phyloP scores from a whole-genome alignment of 2,329 filamentous ascomycete species.

The Calonectria naviculata region DNA sequence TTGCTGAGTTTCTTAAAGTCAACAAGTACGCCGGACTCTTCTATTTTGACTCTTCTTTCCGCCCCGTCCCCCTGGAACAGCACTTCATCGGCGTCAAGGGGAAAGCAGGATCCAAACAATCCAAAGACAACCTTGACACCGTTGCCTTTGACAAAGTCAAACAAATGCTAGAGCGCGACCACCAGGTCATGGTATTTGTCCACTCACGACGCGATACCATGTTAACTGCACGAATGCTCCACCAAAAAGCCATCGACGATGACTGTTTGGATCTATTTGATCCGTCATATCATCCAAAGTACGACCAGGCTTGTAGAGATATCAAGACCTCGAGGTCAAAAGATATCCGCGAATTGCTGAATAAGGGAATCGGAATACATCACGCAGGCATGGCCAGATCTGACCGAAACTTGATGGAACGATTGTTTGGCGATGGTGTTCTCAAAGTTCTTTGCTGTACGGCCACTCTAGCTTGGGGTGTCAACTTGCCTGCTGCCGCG shows the following conservation, averaged over 20 bases:
- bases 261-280: constrained; percentile 86
- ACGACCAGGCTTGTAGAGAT: constrained; percentile 82
- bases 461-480: constrained; percentile 97
- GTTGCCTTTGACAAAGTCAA: constrained; percentile 94
- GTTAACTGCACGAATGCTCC: constrained; percentile 84
- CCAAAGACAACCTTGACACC: constrained; percentile 88
- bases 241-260: constrained; percentile 87
- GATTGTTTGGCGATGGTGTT: constrained; percentile 90
- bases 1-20: constrained; percentile 96
- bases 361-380: constrained; percentile 93
- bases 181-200: constrained; percentile 99
- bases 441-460: constrained; percentile 98
- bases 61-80: constrained; percentile 94
- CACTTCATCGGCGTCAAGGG: constrained; percentile 98
- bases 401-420: constrained; percentile 95
- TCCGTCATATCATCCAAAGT: constrained; percentile 80
- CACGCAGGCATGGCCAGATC: constrained; percentile 97
- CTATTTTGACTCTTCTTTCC: constrained; percentile 96
- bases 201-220: constrained; percentile 96
- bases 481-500: constrained; percentile 95
- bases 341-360: constrained; percentile 88
- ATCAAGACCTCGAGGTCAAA: constrained; percentile 87
- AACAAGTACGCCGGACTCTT: constrained; percentile 94
- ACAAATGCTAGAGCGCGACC: constrained; percentile 90
- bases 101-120: constrained; percentile 83